These are phyloP conservation scores for Metschnikowia hibisci DNA, from an alignment of 805 yeast species.

Conservation along the genomic window DNA sequence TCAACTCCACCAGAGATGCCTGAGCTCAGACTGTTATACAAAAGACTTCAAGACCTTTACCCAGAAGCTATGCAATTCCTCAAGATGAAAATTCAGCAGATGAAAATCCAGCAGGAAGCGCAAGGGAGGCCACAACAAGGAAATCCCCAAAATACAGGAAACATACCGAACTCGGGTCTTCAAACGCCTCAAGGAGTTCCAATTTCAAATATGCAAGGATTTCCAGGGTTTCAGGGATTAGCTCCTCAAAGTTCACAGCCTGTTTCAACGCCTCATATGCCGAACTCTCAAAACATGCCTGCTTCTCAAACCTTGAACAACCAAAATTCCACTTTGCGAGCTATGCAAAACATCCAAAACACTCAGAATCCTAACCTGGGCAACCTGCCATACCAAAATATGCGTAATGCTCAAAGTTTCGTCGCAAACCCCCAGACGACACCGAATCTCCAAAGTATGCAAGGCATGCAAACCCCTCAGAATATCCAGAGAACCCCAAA, in stretches of 20 bases:
- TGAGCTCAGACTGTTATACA: conserved; percentile 46
- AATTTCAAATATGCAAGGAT: neutral
- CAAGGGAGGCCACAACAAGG: conserved; percentile 7
- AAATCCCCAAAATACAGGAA: conserved; percentile 7
- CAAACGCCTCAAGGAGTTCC: conserved; percentile 4
- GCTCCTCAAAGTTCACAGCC: conserved; percentile 7
- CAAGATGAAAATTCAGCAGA: conserved; percentile 33
- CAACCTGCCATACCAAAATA: conserved; percentile 1
- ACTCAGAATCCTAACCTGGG: conserved; percentile 3
- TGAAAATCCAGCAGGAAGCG: conserved; percentile 28
- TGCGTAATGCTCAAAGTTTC: conserved; percentile 1
- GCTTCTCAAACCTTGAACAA: neutral
- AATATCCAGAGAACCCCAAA: conserved; percentile 1
- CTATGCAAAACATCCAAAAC: conserved; percentile 7
- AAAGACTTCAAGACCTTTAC: conserved; percentile 45
- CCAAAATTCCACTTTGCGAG: conserved; percentile 2
- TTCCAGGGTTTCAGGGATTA: conserved; percentile 3
- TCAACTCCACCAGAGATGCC: conserved; percentile 55
- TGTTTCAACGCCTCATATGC: conserved; percentile 11
- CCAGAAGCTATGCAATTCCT: conserved; percentile 50
- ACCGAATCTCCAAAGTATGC: conserved; percentile 1
- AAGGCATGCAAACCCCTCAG: conserved; percentile 2
- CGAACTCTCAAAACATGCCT: neutral
- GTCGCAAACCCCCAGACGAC: neutral
- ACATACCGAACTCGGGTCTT: neutral